Evolutionary conservation across 176 grass and related monocot species (phyloP).

Genomic region (Pontederia paniculata): DNA sequence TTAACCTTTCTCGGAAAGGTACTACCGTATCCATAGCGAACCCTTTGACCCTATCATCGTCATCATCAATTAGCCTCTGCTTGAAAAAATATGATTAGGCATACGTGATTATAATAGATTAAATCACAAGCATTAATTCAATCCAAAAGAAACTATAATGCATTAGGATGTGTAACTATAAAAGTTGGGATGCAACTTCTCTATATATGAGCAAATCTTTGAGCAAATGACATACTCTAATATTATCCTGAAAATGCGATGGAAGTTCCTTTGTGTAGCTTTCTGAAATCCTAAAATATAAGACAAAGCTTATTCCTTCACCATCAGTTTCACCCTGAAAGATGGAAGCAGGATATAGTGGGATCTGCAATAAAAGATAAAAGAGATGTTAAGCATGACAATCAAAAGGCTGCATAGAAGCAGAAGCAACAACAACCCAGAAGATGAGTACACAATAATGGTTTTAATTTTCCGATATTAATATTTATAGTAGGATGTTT

Average conservation of each 20-base stretch:
- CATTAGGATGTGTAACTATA: not conserved
- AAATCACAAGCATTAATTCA: not conserved
- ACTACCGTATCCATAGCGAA: constrained; percentile 68
- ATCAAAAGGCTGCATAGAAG: not conserved
- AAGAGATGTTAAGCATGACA: constrained; percentile 1
- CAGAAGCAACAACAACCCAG: no score
- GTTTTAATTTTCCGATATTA: no score
- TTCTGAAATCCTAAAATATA: constrained; percentile 93
- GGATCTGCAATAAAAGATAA: constrained; percentile 47
- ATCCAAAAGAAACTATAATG: not conserved
- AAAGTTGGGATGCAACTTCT: not conserved
- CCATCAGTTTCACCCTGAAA: constrained; percentile 96
- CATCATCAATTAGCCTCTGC: constrained; percentile 76
- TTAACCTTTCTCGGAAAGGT: constrained; percentile 79
- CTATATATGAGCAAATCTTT: not conserved
- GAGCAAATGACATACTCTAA: constrained; percentile 45
- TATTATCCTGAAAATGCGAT: constrained; percentile 63
- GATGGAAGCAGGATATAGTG: constrained; percentile 81
- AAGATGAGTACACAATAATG: no score
- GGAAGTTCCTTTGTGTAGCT: constrained; percentile 84
- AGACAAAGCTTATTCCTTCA: constrained; percentile 91
- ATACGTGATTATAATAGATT: not conserved
- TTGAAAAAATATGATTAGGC: constrained; percentile 11
- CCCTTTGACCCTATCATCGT: constrained; percentile 63
- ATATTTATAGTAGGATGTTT: no score